Percentiles rank a stretch among this genome's conserved stretches.
These are phyloP conservation scores for Larix sibirica DNA, from an alignment of 83 land plant species.

Conservation along the genomic window DNA sequence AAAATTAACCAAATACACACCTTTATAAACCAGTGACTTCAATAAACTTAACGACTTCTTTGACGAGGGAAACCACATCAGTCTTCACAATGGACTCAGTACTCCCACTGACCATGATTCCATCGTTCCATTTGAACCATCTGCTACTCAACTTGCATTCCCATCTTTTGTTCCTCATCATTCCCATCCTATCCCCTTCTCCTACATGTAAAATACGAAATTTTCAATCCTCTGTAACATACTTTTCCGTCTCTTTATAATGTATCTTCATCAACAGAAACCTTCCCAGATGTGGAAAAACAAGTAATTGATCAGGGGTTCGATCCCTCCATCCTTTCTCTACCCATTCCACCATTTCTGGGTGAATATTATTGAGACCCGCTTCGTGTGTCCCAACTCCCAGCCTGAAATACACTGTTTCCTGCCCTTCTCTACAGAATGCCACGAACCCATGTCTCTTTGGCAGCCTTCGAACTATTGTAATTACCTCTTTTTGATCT, in stretches of 20 bases:
- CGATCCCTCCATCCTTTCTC: no score
- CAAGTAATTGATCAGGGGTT: no score
- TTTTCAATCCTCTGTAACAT: not conserved
- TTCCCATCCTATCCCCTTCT: not conserved
- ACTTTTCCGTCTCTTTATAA: not conserved
- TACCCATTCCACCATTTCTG: no score
- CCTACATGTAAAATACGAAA: not conserved
- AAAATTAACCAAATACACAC: no score
- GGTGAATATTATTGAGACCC: no score
- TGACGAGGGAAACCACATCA: not conserved
- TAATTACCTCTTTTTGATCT: no score
- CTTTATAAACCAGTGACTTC: not conserved
- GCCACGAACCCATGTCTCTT: no score
- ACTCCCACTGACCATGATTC: not conserved
- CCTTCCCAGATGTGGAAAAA: no score
- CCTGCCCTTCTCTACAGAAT: no score
- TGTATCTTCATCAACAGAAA: not conserved
- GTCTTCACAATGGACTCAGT: not conserved
- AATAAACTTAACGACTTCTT: constrained; percentile 1
- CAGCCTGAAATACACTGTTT: no score
- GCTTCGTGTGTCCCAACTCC: no score
- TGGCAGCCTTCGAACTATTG: no score
- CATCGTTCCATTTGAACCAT: constrained; percentile 1
- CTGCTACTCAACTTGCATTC: not conserved
- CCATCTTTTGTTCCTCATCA: not conserved